Conservation (phyloP, 495 filamentous ascomycete genomes). For the Letharia columbiana region DNA sequence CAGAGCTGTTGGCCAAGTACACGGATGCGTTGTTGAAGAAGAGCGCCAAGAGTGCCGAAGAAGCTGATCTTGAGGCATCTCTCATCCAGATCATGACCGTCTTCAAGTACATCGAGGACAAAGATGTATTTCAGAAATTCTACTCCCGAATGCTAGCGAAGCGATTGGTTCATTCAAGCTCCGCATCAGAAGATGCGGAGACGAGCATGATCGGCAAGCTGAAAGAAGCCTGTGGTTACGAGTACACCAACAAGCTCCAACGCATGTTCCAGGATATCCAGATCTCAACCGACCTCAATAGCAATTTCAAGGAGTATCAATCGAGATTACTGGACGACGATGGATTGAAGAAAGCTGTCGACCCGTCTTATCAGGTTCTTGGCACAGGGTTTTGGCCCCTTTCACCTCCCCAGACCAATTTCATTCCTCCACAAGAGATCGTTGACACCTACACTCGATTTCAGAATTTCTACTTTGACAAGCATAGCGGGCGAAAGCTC, state of each 20-base stretch:
- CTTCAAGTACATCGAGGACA: slow-evolving; percentile 99
- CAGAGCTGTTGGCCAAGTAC: slow-evolving; percentile 90
- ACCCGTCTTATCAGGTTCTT: slow-evolving; percentile 77
- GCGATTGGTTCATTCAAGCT: slow-evolving; percentile 86
- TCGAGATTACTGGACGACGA: slow-evolving; percentile 53
- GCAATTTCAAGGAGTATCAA: slow-evolving; percentile 65
- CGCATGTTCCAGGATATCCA: slow-evolving; percentile 99
- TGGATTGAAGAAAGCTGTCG: slow-evolving; percentile 52
- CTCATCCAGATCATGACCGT: slow-evolving; percentile 97
- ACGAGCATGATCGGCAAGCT: slow-evolving; percentile 99
- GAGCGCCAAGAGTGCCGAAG: slow-evolving; percentile 81
- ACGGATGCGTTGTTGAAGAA: slow-evolving; percentile 92
- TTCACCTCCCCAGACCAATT: slow-evolving; percentile 70
- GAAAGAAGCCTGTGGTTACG: slow-evolving; percentile 96
- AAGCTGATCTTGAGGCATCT: slow-evolving; percentile 83
- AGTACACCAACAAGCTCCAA: slow-evolving; percentile 98
- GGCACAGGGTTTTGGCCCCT: slow-evolving; percentile 98
- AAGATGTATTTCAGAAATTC: slow-evolving; percentile 99
- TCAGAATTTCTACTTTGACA: slow-evolving; percentile 83
- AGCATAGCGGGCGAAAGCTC: slow-evolving; percentile 91
- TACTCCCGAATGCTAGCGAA: slow-evolving; percentile 96
- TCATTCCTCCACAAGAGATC: slow-evolving; percentile 78
- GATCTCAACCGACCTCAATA: slow-evolving; percentile 93
- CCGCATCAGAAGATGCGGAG: slow-evolving; percentile 93
- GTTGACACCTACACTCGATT: slow-evolving; percentile 82